phyloP scores from a whole-genome alignment of 257 asterid genomes.

The Nicotiana undulata region DNA sequence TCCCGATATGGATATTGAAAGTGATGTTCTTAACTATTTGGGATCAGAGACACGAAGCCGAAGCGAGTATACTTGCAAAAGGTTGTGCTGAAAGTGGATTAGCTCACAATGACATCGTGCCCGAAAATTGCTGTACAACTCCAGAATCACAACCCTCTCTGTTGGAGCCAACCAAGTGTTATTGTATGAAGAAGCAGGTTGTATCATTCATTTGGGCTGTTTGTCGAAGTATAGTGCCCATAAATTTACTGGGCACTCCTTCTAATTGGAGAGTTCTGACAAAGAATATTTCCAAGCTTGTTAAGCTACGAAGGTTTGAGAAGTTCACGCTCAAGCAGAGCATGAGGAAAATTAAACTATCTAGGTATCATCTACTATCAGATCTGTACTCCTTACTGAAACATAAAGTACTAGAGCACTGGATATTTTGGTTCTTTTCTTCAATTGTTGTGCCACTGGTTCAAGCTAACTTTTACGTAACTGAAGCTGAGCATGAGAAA shows the following conservation, averaged over 20 bases:
- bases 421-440: conserved; percentile 76
- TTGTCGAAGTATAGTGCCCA: conserved; percentile 77
- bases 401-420: conserved; percentile 45
- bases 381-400: conserved; percentile 22
- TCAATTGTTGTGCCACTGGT: conserved; percentile 55
- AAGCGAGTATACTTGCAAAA: conserved; percentile 6
- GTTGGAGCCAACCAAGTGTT: conserved; percentile 31
- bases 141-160: conserved; percentile 20
- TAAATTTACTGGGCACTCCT: conserved; percentile 55
- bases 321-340: conserved; percentile 71
- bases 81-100: conserved; percentile 14
- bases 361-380: conserved; percentile 45
- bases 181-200: conserved; percentile 67
- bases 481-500: conserved; percentile 70
- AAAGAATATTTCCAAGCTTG: conserved; percentile 58
- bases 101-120: conserved; percentile 8
- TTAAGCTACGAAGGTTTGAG: conserved; percentile 75
- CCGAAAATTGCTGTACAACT: conserved; percentile 16
- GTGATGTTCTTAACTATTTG: conserved; percentile 10
- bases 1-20: not conserved
- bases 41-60: conserved; percentile 32
- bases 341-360: conserved; percentile 47
- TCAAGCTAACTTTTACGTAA: conserved; percentile 72
- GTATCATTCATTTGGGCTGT: conserved; percentile 78
- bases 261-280: conserved; percentile 65